These are phyloP conservation scores for Gentiana dahurica DNA, from an alignment of 257 asterid genomes.

Conservation along the genomic window DNA sequence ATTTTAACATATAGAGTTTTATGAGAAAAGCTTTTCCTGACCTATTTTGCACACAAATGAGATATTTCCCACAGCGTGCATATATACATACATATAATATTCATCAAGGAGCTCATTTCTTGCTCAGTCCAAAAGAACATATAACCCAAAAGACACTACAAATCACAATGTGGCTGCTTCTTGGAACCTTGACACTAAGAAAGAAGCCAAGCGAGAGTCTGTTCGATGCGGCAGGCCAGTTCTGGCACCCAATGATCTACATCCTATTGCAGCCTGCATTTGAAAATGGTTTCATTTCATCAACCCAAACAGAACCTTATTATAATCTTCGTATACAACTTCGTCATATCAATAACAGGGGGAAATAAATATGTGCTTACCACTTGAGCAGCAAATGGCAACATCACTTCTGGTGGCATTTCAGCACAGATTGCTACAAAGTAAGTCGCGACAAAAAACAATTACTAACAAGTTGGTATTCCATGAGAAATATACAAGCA, in stretches of 20 bases:
- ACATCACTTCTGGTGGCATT: constrained; percentile 79
- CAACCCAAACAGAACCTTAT: not conserved
- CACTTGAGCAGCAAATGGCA: constrained; percentile 97
- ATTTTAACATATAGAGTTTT: too few relatives aligned
- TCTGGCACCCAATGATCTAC: constrained; percentile 89
- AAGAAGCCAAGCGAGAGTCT: constrained; percentile 61
- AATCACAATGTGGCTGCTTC: constrained; percentile 21
- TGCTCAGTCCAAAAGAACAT: too few relatives aligned
- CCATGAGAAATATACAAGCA: too few relatives aligned
- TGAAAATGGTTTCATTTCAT: not conserved
- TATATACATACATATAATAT: too few relatives aligned
- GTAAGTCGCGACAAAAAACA: constrained; percentile 2
- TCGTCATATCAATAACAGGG: not conserved
- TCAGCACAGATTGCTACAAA: constrained; percentile 65
- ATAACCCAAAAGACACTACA: too few relatives aligned
- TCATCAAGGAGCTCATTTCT: too few relatives aligned
- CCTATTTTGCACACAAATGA: too few relatives aligned
- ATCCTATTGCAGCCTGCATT: constrained; percentile 71
- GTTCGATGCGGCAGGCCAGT: constrained; percentile 63
- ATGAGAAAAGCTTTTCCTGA: too few relatives aligned
- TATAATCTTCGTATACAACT: not conserved
- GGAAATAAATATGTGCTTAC: constrained; percentile 29
- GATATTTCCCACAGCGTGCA: too few relatives aligned
- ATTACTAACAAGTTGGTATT: too few relatives aligned
- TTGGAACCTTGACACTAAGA: constrained; percentile 50